Evolutionary conservation across 1,139 yeast species (phyloP).

Genomic region (Pichia sp.): DNA sequence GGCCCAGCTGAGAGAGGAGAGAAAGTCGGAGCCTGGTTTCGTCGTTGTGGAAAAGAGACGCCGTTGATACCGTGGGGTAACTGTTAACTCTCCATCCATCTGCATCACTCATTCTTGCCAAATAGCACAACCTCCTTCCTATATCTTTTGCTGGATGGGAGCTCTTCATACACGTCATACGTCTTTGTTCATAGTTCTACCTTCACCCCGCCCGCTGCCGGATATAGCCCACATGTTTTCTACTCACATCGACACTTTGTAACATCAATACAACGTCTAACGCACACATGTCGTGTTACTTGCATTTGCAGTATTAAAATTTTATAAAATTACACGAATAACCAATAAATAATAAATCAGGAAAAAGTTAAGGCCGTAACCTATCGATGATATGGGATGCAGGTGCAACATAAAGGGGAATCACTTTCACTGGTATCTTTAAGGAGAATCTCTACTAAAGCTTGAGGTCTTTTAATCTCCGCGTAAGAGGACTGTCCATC

Average conservation of each 20-base stretch:
- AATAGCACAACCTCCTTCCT: too few species aligned
- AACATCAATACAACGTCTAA: too few species aligned
- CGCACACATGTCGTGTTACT: too few species aligned
- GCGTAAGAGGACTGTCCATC: slow-evolving; percentile 7
- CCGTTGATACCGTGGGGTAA: not conserved
- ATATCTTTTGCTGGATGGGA: too few species aligned
- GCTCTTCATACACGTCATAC: too few species aligned
- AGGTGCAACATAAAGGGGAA: not conserved
- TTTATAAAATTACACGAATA: not conserved
- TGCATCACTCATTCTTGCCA: too few species aligned
- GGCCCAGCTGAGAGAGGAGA: slow-evolving; percentile 49
- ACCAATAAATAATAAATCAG: slow-evolving; percentile 1
- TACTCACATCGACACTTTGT: too few species aligned
- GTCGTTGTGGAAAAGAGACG: slow-evolving; percentile 39
- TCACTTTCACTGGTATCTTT: not conserved
- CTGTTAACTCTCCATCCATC: too few species aligned
- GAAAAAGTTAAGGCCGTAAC: not conserved
- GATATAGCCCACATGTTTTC: too few species aligned
- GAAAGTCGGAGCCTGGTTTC: slow-evolving; percentile 66
- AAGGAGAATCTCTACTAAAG: not conserved
- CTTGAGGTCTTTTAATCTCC: slow-evolving; percentile 9
- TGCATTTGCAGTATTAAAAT: not conserved
- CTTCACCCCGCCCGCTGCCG: too few species aligned
- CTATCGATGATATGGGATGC: not conserved
- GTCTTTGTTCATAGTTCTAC: too few species aligned